These are phyloP conservation scores for Tulasnella calospora DNA, from an alignment of 768 basidiomycete genomes.

Conservation along the genomic window DNA sequence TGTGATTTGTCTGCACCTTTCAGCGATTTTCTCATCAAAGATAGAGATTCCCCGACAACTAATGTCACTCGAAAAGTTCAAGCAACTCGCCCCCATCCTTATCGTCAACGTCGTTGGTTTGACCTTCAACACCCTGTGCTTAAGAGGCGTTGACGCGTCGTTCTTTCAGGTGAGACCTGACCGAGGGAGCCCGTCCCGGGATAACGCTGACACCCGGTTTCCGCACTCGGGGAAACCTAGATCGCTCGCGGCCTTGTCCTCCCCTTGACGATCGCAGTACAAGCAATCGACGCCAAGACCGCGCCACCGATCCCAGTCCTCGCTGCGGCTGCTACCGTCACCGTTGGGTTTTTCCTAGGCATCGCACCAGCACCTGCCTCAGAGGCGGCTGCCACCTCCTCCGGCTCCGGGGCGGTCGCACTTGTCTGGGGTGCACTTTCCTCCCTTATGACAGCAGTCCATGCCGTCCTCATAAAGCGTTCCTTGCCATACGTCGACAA, in stretches of 20 bases:
- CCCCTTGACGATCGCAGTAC: conserved; percentile 73
- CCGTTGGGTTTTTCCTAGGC: conserved; percentile 71
- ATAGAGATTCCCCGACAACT: conserved; percentile 51
- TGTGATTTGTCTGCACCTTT: conserved; percentile 56
- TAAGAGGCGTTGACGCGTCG: conserved; percentile 71
- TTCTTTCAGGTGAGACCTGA: conserved; percentile 61
- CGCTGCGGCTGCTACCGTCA: conserved; percentile 57
- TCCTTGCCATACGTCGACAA: conserved; percentile 64
- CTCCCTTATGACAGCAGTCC: conserved; percentile 69
- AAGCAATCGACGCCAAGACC: conserved; percentile 53
- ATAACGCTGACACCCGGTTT: background rate
- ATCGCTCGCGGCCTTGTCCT: conserved; percentile 81
- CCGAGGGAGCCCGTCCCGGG: background rate
- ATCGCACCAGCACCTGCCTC: conserved; percentile 44
- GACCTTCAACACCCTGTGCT: conserved; percentile 73
- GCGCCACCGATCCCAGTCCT: conserved; percentile 54
- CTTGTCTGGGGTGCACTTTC: conserved; percentile 67
- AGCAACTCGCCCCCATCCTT: conserved; percentile 59
- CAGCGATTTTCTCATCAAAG: conserved; percentile 43
- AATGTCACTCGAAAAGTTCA: conserved; percentile 48
- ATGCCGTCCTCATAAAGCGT: conserved; percentile 68
- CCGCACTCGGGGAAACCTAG: conserved; percentile 37
- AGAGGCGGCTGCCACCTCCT: conserved; percentile 41
- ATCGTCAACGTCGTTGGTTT: conserved; percentile 66
- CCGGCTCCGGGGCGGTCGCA: conserved; percentile 39